Conservation (phyloP, 208 protist species). For the Leishmania lainsoni region DNA sequence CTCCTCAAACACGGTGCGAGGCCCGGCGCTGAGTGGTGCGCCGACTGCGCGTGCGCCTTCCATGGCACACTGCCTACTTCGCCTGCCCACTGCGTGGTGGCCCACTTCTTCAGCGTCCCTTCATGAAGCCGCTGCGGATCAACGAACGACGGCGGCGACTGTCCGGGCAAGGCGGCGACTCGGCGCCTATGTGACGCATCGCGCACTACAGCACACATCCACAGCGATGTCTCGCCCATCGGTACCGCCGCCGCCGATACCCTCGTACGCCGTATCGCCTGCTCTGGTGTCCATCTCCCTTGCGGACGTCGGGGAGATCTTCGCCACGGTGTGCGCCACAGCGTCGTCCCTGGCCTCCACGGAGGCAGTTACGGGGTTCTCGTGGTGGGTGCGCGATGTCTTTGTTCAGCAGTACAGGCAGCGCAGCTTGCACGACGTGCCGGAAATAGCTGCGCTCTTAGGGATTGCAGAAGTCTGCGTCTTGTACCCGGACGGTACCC, state of each 20-base stretch:
- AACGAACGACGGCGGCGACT: not conserved
- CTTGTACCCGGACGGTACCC: constrained; percentile 34
- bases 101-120: constrained; percentile 7
- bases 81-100: constrained; percentile 29
- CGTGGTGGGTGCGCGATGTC: constrained; percentile 36
- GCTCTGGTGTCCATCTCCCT: constrained; percentile 18
- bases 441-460: constrained; percentile 25
- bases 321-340: constrained; percentile 27
- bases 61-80: constrained; percentile 17
- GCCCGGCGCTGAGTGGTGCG: not conserved
- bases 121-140: not conserved
- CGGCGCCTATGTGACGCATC: constrained; percentile 21
- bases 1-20: not conserved
- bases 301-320: constrained; percentile 25
- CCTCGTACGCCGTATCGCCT: not conserved
- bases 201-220: constrained; percentile 15
- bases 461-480: constrained; percentile 40
- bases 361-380: constrained; percentile 22
- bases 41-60: not conserved
- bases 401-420: constrained; percentile 16
- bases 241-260: not conserved
- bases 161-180: constrained; percentile 11
- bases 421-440: constrained; percentile 15
- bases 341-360: constrained; percentile 7
- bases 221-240: not conserved